A percentile compares a stretch with the other conserved stretches of the same genome.
Evolutionary conservation across 208 protist genomes (phyloP).

Genomic region (Trypanosoma rangeli): DNA sequence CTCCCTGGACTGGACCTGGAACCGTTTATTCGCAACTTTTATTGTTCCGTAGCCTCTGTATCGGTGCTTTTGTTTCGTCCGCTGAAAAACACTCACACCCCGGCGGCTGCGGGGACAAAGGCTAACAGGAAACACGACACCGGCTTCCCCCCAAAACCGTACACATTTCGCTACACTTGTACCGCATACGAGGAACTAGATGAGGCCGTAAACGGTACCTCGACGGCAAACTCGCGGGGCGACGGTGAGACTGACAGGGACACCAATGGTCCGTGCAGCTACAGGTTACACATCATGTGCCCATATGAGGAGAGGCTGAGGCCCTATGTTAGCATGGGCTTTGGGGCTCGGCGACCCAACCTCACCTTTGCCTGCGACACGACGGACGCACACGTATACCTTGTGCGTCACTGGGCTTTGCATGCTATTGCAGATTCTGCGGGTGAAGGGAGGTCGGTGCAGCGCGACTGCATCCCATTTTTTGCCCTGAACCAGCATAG

Average conservation of each 20-base stretch:
- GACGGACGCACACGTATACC: slow-evolving; percentile 70
- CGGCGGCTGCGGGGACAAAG: slow-evolving; percentile 7
- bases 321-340: slow-evolving; percentile 53
- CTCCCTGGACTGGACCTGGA: slow-evolving; percentile 73
- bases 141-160: slow-evolving; percentile 31
- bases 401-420: slow-evolving; percentile 75
- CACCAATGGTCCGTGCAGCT: slow-evolving; percentile 30
- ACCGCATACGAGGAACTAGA: slow-evolving; percentile 65
- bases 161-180: slow-evolving; percentile 52
- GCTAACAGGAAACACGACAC: slow-evolving; percentile 16
- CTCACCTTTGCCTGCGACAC: slow-evolving; percentile 67
- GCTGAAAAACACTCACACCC: neutral
- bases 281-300: slow-evolving; percentile 70
- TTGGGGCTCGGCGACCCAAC: slow-evolving; percentile 62
- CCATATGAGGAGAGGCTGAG: slow-evolving; percentile 49
- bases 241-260: slow-evolving; percentile 3
- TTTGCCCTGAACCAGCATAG: slow-evolving; percentile 73
- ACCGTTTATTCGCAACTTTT: slow-evolving; percentile 73
- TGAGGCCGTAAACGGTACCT: slow-evolving; percentile 8
- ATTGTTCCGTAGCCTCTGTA: slow-evolving; percentile 65
- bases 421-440: slow-evolving; percentile 63
- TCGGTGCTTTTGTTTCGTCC: slow-evolving; percentile 71
- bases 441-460: slow-evolving; percentile 29
- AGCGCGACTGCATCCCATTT: slow-evolving; percentile 47
- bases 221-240: neutral